phyloP scores from a whole-genome alignment of 169 alveolate genomes.

The Plasmodium gallinaceum region DNA sequence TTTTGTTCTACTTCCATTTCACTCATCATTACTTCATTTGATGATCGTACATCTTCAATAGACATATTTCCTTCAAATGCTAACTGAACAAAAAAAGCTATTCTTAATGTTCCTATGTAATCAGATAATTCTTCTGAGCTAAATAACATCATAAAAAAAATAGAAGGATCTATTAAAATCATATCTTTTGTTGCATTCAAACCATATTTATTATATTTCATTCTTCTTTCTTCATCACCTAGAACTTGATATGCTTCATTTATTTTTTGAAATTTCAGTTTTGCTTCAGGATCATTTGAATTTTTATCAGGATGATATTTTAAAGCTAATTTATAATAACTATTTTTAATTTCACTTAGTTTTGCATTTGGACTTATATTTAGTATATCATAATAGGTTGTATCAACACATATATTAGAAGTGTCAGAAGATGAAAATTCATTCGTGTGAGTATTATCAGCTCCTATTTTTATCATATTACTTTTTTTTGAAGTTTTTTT shows the following conservation, averaged over 20 bases:
- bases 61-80: constrained; percentile 16
- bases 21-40: not conserved
- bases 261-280: constrained; percentile 82
- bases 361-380: constrained; percentile 85
- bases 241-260: constrained; percentile 86
- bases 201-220: constrained; percentile 79
- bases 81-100: constrained; percentile 66
- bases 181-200: constrained; percentile 69
- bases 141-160: constrained; percentile 82
- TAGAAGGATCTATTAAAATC: constrained; percentile 77
- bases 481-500: constrained; percentile 1
- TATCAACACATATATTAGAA: constrained; percentile 69
- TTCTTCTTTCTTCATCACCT: constrained; percentile 77
- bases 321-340: constrained; percentile 93
- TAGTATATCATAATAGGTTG: constrained; percentile 79
- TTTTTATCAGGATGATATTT: constrained; percentile 96
- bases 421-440: not conserved
- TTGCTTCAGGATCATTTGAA: constrained; percentile 82
- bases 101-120: constrained; percentile 80
- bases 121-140: constrained; percentile 84
- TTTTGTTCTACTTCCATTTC: constrained; percentile 81
- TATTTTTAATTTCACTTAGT: constrained; percentile 90
- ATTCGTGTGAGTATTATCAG: not conserved
- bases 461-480: not conserved
- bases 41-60: constrained; percentile 40